Evolutionary conservation across 768 basidiomycete genomes (phyloP).

Genomic region (Lactarius sanguifluus): DNA sequence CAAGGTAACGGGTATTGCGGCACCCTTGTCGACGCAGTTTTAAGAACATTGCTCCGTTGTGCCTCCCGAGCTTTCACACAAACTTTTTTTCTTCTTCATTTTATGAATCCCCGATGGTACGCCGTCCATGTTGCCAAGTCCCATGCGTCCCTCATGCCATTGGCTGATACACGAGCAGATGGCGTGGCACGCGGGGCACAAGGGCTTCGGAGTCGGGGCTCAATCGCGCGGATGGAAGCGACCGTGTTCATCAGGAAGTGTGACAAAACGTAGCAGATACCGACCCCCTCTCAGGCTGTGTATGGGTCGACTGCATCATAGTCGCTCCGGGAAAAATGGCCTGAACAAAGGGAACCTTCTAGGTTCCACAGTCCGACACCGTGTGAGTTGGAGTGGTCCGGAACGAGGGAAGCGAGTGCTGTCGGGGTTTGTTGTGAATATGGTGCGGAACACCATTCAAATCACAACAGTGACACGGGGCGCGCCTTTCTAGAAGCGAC

Average conservation of each 20-base stretch:
- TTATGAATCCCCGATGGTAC: neutral
- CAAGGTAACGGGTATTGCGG: neutral
- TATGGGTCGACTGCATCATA: neutral
- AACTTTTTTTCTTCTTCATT: neutral
- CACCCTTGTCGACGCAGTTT: slow-evolving; percentile 2
- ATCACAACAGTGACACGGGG: neutral
- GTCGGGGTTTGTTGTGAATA: slow-evolving; percentile 13
- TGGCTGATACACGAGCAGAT: neutral
- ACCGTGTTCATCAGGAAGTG: neutral
- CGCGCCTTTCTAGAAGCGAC: slow-evolving; percentile 1
- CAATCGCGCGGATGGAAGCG: neutral
- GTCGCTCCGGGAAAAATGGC: neutral
- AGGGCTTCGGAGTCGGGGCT: neutral
- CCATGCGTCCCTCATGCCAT: neutral
- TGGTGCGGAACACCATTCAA: slow-evolving; percentile 2
- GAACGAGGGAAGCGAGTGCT: neutral
- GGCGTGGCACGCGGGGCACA: slow-evolving; percentile 4
- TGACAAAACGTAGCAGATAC: neutral
- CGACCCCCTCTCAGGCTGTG: neutral
- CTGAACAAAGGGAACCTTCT: neutral
- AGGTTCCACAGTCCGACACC: neutral
- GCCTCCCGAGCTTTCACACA: neutral
- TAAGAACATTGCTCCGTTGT: neutral
- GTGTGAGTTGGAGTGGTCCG: neutral
- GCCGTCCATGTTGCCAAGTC: neutral